Evolutionary conservation across 345 rosid genomes (phyloP).

Genomic region (Euphorbia peplus): DNA sequence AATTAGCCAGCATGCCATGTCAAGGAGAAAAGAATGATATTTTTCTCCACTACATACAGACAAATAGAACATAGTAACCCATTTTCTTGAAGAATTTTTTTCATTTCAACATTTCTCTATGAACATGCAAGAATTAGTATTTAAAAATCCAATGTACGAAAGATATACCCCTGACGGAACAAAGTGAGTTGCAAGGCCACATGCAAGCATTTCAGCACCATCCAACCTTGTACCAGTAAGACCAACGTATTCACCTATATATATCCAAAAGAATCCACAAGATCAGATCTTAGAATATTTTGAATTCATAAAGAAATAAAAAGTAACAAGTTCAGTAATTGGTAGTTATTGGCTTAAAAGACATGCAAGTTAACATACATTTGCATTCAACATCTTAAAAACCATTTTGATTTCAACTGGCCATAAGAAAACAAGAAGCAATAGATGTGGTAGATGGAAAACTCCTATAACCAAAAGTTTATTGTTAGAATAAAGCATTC

Average conservation of each 20-base stretch:
- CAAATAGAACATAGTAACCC: background rate
- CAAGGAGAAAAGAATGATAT: background rate
- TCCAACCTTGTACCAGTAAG: constrained; percentile 76
- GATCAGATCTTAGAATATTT: constrained; percentile 2
- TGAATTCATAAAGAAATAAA: background rate
- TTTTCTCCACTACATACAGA: background rate
- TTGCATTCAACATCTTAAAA: background rate
- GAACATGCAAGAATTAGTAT: background rate
- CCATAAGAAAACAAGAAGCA: background rate
- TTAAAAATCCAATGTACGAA: background rate
- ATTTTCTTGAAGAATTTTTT: constrained; percentile 4
- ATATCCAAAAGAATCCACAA: background rate
- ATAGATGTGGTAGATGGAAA: background rate
- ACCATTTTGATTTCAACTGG: background rate
- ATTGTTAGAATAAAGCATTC: background rate
- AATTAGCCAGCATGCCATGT: background rate
- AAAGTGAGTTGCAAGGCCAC: constrained; percentile 91
- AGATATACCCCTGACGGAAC: constrained; percentile 58
- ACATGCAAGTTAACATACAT: background rate
- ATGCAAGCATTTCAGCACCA: constrained; percentile 82
- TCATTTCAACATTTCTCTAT: background rate
- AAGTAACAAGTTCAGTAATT: background rate
- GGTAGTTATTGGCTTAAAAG: background rate
- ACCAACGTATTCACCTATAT: constrained; percentile 70
- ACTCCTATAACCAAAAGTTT: background rate